A percentile compares a stretch with the other conserved stretches of the same genome.
phyloP scores from a whole-genome alignment of 352 stramenopile genomes.

The Globisporangium spinosum region DNA sequence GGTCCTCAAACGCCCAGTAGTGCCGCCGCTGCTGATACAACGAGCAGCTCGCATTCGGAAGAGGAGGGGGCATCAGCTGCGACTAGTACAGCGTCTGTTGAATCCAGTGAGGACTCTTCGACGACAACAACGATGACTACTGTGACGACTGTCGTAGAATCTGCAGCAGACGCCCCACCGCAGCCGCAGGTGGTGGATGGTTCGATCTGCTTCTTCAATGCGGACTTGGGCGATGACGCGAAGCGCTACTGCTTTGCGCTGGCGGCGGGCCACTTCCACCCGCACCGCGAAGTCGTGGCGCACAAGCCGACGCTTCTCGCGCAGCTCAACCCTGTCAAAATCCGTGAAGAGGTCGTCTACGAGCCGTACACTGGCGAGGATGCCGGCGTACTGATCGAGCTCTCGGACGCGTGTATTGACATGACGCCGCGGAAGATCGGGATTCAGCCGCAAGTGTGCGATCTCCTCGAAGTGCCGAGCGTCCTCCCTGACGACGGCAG shows the following conservation, averaged over 20 bases:
- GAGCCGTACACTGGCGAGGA: slow-evolving; percentile 43
- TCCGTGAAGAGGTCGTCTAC: slow-evolving; percentile 32
- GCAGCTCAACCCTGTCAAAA: slow-evolving; percentile 27
- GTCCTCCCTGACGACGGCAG: slow-evolving; percentile 5
- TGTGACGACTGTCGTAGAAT: not conserved
- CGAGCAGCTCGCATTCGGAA: not conserved
- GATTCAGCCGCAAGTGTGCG: slow-evolving; percentile 41
- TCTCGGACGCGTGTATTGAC: slow-evolving; percentile 53
- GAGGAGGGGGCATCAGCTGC: not conserved
- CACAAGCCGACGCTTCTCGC: slow-evolving; percentile 37
- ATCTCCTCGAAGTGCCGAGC: slow-evolving; percentile 43
- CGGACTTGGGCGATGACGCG: slow-evolving; percentile 38
- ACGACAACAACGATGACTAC: not conserved
- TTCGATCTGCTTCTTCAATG: slow-evolving; percentile 67
- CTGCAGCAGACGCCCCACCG: slow-evolving; percentile 1
- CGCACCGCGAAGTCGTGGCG: slow-evolving; percentile 39
- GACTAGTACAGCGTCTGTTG: not conserved
- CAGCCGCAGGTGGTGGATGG: slow-evolving; percentile 57
- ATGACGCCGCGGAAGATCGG: slow-evolving; percentile 44
- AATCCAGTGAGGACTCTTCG: not conserved
- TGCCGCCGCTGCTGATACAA: not conserved
- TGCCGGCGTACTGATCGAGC: slow-evolving; percentile 48
- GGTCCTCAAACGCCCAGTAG: not conserved
- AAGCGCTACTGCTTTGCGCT: slow-evolving; percentile 69
- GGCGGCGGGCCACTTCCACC: slow-evolving; percentile 52